Evolutionary conservation across 2,329 filamentous ascomycete genomes (phyloP).

Genomic region (Scorias spongiosa): DNA sequence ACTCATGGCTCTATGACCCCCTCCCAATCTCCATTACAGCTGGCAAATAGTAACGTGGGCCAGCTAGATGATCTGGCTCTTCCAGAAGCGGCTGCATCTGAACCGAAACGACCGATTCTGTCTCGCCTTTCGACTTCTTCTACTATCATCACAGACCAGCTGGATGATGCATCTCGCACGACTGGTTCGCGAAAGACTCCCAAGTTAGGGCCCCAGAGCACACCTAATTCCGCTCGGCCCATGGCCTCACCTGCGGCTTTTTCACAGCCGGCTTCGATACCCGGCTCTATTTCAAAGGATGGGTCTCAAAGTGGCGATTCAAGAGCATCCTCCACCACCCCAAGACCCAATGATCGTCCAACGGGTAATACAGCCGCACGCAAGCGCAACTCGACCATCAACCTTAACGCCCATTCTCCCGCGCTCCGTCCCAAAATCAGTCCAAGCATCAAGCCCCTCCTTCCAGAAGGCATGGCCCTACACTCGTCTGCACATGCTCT

Average conservation of each 20-base stretch:
- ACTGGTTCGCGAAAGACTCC: conserved; percentile 54
- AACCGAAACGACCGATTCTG: conserved; percentile 14
- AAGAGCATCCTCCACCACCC: not conserved
- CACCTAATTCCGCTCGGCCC: conserved; percentile 23
- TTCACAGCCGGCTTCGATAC: conserved; percentile 33
- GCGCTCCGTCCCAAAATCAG: conserved; percentile 80
- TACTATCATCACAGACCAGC: not conserved
- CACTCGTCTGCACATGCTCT: conserved; percentile 49
- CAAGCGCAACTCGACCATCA: conserved; percentile 36
- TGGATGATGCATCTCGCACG: conserved; percentile 28
- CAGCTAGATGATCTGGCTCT: conserved; percentile 49
- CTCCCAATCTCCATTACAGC: not conserved
- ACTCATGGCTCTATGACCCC: not conserved
- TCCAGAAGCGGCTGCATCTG: conserved; percentile 47
- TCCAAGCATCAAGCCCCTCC: conserved; percentile 80
- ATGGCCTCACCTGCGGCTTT: conserved; percentile 26
- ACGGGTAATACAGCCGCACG: conserved; percentile 28
- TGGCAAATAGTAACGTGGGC: conserved; percentile 3
- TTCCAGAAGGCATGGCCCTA: conserved; percentile 48
- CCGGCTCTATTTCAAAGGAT: conserved; percentile 14
- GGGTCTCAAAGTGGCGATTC: conserved; percentile 8
- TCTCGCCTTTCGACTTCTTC: conserved; percentile 35
- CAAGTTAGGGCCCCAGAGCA: conserved; percentile 43
- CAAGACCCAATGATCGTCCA: not conserved
- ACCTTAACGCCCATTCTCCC: conserved; percentile 44